Percentiles rank a stretch among this genome's conserved stretches.
phyloP scores from a whole-genome alignment of 176 grass and related monocot species.

The Poa pratensis region DNA sequence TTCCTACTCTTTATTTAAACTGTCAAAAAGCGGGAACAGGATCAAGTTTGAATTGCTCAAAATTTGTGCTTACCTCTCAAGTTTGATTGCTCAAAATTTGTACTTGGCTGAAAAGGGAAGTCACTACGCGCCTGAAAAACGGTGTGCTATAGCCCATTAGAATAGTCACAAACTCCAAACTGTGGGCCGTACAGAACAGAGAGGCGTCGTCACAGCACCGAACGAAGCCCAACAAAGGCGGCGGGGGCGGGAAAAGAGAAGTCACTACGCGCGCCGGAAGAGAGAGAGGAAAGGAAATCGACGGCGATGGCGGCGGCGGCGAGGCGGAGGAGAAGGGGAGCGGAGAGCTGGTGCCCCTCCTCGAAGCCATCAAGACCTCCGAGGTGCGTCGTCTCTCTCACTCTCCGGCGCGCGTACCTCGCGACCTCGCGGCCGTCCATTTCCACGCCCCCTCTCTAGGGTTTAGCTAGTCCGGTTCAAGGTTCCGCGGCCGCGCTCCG shows the following conservation, averaged over 20 bases:
- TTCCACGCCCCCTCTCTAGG: slow-evolving; percentile 17
- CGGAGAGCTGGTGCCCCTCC: background rate
- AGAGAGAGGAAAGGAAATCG: slow-evolving; percentile 8
- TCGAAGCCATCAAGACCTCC: slow-evolving; percentile 2
- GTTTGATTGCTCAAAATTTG: too few species aligned
- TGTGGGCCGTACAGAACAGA: too few species aligned
- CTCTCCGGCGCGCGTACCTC: background rate
- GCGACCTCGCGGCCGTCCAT: background rate
- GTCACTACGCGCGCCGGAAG: background rate
- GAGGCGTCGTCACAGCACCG: too few species aligned
- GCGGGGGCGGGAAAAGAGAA: background rate
- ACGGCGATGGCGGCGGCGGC: background rate
- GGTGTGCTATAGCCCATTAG: too few species aligned
- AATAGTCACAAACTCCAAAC: too few species aligned
- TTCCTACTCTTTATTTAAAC: too few species aligned
- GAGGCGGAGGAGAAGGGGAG: background rate
- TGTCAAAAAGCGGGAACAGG: too few species aligned
- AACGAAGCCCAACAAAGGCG: background rate
- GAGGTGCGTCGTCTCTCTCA: background rate
- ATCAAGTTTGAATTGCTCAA: too few species aligned
- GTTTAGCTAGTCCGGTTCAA: slow-evolving; percentile 18
- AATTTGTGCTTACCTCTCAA: too few species aligned
- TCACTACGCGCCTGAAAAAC: too few species aligned
- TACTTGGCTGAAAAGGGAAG: too few species aligned
- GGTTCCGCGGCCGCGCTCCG: background rate